phyloP scores from a whole-genome alignment of 2,329 filamentous ascomycete species.

The Diplodia corticola region DNA sequence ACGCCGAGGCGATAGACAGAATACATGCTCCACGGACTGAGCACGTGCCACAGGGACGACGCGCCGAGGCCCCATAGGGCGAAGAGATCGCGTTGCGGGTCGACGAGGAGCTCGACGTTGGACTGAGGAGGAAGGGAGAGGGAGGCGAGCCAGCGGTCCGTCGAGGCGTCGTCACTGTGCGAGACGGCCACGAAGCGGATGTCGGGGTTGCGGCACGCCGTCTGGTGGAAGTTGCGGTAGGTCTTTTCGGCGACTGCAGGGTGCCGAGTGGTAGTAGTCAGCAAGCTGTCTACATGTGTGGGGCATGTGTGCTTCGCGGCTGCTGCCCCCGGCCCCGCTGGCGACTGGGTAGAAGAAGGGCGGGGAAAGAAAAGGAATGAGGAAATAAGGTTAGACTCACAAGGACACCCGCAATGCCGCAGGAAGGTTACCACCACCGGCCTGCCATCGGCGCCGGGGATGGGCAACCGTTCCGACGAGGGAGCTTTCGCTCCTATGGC shows the following conservation, averaged over 20 bases:
- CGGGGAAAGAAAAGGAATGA: neutral
- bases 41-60: conserved; percentile 62
- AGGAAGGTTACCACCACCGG: conserved; percentile 67
- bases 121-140: no score
- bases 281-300: no score
- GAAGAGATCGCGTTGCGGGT: conserved; percentile 61
- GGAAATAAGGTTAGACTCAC: conserved; percentile 46
- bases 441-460: conserved; percentile 54
- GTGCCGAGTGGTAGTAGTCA: no score
- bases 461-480: conserved; percentile 50
- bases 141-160: conserved; percentile 36
- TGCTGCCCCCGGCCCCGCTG: no score
- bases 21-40: conserved; percentile 60
- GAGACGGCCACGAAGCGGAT: conserved; percentile 39
- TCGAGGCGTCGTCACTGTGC: conserved; percentile 36
- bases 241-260: conserved; percentile 68
- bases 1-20: conserved; percentile 59
- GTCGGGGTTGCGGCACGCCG: conserved; percentile 31
- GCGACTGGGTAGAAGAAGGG: neutral
- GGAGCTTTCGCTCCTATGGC: conserved; percentile 59
- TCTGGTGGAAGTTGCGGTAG: conserved; percentile 42
- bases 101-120: conserved; percentile 61
- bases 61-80: conserved; percentile 66
- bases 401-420: conserved; percentile 73
- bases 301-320: no score